Base-by-base conservation (phyloP, 169 alveolate species). In the Cryptosporidium sp. region DNA sequence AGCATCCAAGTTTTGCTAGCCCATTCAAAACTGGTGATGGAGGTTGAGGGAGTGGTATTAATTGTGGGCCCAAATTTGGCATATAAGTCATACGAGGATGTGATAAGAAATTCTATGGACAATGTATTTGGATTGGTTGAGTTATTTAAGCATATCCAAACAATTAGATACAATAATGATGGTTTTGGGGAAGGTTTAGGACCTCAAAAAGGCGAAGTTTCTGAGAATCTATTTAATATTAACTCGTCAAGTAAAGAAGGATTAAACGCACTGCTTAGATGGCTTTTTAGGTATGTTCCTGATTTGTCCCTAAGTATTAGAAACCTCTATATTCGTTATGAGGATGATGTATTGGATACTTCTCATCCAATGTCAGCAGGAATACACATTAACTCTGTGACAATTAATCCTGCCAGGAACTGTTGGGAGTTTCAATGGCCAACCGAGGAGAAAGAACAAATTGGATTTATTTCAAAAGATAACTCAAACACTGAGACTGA, bases 351-450 rank as follows among this genome's bases (percentile, higher is more conserved):
- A 6, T 62, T 80, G 45, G 89, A 80, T 48, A 21, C 67, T 33
- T 80, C 75, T 29, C 89, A 80, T 26, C 89, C 89, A 16, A 65
- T 80, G 75, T 59, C 89, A 23, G 89, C 80, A 9, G 89, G 89
- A 37, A 65, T 80, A 26, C 89, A 80, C 21, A 61, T 80, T 21
- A 29, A 80, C 52, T 80, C 89, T 35, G 45, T 80, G 50, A 65
- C 75, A 14, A 80, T 80, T 33, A 80, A 80, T 80, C 89, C 89
- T 7, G 89, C 89, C 18, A 58, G 89, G 39, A 80, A 52, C 52
- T 80, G 89, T 80, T 80, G 89, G 89, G 89, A 80, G 14, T 43
- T 80, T 43, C 69, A 80, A 29, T 80, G 89, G 89, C 89, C 89
- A 62, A 62, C 89, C 3, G 89, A 80, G 4, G 65, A 39, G 37